phyloP scores from a whole-genome alignment of 345 rosid species.

The Euphorbia tirucalli region DNA sequence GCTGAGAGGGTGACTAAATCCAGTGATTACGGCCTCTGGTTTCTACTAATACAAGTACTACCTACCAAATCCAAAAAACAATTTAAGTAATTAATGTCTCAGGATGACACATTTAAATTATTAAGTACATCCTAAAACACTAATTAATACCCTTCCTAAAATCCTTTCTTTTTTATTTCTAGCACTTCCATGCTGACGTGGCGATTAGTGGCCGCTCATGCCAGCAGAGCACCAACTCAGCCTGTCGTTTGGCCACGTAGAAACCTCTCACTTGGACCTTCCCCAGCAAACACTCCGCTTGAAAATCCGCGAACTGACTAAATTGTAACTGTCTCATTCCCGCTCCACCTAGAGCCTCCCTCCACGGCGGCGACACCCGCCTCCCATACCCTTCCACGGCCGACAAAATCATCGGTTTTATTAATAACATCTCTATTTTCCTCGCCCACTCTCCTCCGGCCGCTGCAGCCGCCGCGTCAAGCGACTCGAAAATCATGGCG shows the following conservation, averaged over 20 bases:
- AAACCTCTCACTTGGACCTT: constrained; percentile 79
- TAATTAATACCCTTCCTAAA: background rate
- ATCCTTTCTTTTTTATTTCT: constrained; percentile 2
- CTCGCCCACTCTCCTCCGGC: constrained; percentile 54
- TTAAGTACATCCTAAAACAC: constrained; percentile 4
- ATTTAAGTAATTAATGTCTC: background rate
- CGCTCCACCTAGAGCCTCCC: constrained; percentile 63
- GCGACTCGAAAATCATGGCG: constrained; percentile 72
- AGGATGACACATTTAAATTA: background rate
- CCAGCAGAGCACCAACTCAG: constrained; percentile 95
- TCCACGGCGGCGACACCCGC: constrained; percentile 54
- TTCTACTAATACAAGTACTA: background rate
- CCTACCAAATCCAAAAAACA: background rate
- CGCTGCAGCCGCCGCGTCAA: constrained; percentile 56
- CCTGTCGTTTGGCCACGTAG: constrained; percentile 81
- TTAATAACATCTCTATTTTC: constrained; percentile 59
- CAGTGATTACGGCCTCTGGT: background rate
- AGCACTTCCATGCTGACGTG: constrained; percentile 90
- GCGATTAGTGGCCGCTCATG: constrained; percentile 68
- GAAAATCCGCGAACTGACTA: constrained; percentile 88
- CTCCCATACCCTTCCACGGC: constrained; percentile 59
- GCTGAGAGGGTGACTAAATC: background rate
- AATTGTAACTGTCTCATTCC: constrained; percentile 73
- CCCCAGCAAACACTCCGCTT: constrained; percentile 70
- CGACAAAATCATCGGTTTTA: constrained; percentile 56